Percentiles rank a stretch among this genome's conserved stretches.
Evolutionary conservation across 345 rosid species (phyloP).

Genomic region (Kandelia obovata): DNA sequence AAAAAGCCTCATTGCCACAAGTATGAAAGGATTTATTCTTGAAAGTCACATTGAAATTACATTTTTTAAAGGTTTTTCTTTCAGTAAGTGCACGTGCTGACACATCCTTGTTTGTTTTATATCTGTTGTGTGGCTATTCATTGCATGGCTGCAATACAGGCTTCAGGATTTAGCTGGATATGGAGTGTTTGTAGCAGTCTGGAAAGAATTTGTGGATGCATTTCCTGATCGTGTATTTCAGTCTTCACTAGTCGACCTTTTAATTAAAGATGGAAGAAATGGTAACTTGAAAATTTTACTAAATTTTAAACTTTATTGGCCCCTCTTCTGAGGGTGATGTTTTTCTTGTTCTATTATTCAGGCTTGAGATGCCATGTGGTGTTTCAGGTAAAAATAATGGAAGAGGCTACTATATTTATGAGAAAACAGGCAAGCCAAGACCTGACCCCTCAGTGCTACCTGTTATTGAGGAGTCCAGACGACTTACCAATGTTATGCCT

Average conservation of each 20-base stretch:
- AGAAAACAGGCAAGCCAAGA: slow-evolving; percentile 76
- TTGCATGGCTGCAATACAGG: slow-evolving; percentile 39
- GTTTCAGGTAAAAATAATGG: slow-evolving; percentile 79
- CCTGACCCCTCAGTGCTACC: slow-evolving; percentile 81
- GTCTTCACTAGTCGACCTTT: slow-evolving; percentile 64
- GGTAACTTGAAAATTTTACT: slow-evolving; percentile 35
- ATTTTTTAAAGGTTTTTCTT: too few species aligned
- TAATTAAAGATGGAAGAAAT: slow-evolving; percentile 71
- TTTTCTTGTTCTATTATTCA: background rate
- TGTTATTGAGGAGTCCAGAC: slow-evolving; percentile 67
- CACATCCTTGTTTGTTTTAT: too few species aligned
- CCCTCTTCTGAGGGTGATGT: background rate
- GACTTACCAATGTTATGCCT: slow-evolving; percentile 71
- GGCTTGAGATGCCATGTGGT: slow-evolving; percentile 7
- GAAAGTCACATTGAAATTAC: too few species aligned
- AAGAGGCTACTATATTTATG: slow-evolving; percentile 77
- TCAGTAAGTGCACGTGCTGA: too few species aligned
- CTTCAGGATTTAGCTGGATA: slow-evolving; percentile 91
- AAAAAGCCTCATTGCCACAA: too few species aligned
- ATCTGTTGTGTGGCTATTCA: background rate
- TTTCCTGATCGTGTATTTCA: slow-evolving; percentile 59
- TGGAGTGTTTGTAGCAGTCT: slow-evolving; percentile 68
- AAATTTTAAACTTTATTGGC: background rate
- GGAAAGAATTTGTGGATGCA: slow-evolving; percentile 52
- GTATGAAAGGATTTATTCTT: too few species aligned